Conservation (phyloP, 345 rosid species). For the Heritiera fomes region DNA sequence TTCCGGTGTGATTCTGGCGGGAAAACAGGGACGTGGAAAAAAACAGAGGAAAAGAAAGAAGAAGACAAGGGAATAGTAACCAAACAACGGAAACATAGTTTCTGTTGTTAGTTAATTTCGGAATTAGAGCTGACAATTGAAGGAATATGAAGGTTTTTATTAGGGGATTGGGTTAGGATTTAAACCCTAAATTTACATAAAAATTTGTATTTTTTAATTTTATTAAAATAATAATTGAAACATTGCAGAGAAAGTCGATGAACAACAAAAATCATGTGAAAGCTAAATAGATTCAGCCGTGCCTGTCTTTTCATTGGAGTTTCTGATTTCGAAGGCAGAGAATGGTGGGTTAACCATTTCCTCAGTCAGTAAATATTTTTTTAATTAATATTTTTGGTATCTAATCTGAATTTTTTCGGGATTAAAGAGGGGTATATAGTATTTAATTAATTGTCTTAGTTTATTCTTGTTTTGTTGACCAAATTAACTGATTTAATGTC, state of each 20-base stretch:
- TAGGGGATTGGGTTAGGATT: not conserved
- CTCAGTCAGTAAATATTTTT: not conserved
- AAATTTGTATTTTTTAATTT: not conserved
- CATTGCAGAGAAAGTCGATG: slow-evolving; percentile 21
- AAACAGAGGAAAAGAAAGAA: slow-evolving; percentile 22
- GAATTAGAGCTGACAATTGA: slow-evolving; percentile 15
- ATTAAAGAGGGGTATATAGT: not conserved
- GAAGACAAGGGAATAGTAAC: slow-evolving; percentile 30
- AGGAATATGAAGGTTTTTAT: slow-evolving; percentile 11
- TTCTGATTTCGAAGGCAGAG: slow-evolving; percentile 31
- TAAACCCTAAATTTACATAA: not conserved
- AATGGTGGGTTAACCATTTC: slow-evolving; percentile 42
- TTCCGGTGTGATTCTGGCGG: slow-evolving; percentile 50
- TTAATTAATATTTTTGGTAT: not conserved
- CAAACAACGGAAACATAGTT: slow-evolving; percentile 43
- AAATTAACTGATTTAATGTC: slow-evolving; percentile 32
- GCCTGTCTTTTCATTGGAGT: slow-evolving; percentile 36
- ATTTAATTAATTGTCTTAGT: not conserved
- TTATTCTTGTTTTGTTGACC: slow-evolving; percentile 41
- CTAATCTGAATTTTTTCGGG: not conserved
- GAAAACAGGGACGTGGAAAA: slow-evolving; percentile 33
- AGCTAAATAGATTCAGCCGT: slow-evolving; percentile 47
- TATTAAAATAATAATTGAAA: not conserved
- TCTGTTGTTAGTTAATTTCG: slow-evolving; percentile 5
- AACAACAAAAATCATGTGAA: slow-evolving; percentile 35